Evolutionary conservation across 371 early-diverging fungal species (phyloP).

Genomic region (Mucor sp.): DNA sequence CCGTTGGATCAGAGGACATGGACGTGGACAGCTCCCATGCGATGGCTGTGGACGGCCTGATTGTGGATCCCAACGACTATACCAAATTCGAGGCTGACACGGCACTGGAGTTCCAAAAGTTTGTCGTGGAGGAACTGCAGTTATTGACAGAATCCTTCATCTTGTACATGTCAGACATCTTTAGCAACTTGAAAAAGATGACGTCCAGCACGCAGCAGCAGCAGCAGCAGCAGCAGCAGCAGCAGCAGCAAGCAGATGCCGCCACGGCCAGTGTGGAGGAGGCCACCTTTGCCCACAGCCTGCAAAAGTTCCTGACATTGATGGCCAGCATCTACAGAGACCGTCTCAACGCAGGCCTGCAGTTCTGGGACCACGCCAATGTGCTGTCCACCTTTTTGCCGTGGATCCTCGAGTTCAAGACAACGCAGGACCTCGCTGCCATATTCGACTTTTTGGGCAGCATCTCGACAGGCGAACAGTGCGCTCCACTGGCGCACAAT

Average conservation of each 20-base stretch:
- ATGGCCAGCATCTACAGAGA: slow-evolving; percentile 69
- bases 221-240: no score
- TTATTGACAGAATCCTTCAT: slow-evolving; percentile 50
- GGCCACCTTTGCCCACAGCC: slow-evolving; percentile 13
- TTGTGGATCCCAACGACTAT: slow-evolving; percentile 30
- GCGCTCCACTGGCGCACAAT: slow-evolving; percentile 22
- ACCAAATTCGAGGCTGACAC: slow-evolving; percentile 19
- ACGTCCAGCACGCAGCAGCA: neutral
- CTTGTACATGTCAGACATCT: slow-evolving; percentile 45
- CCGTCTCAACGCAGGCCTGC: slow-evolving; percentile 70
- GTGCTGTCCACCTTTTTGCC: slow-evolving; percentile 71
- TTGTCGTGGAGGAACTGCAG: slow-evolving; percentile 47
- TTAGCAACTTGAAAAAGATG: slow-evolving; percentile 6
- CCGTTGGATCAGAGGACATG: neutral
- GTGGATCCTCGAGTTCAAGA: slow-evolving; percentile 58
- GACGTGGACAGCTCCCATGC: slow-evolving; percentile 12
- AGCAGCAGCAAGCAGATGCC: neutral
- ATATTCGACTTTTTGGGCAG: slow-evolving; percentile 33
- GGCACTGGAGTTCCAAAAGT: slow-evolving; percentile 36
- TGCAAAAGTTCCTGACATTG: slow-evolving; percentile 62
- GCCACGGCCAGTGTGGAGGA: slow-evolving; percentile 15
- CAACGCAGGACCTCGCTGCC: slow-evolving; percentile 22
- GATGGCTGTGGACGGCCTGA: slow-evolving; percentile 29
- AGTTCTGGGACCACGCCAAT: slow-evolving; percentile 67
- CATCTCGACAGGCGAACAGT: slow-evolving; percentile 32